Percentiles rank a stretch among this genome's conserved stretches.
These are phyloP conservation scores for Scalesia atractyloides DNA, from an alignment of 129 eudicot species.

Conservation along the genomic window DNA sequence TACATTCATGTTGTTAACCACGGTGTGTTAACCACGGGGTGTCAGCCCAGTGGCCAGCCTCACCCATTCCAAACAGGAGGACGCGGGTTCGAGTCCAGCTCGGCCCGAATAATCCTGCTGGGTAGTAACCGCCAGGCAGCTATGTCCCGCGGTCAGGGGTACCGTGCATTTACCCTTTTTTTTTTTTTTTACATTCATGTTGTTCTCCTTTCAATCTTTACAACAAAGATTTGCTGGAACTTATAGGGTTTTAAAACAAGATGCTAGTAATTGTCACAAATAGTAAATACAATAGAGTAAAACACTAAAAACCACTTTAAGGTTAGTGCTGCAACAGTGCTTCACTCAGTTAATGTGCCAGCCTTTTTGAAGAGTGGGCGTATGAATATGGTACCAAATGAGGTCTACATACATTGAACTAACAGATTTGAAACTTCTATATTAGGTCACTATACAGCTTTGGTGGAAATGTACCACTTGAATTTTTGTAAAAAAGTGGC, in stretches of 20 bases:
- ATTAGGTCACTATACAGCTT: constrained; percentile 23
- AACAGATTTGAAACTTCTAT: constrained; percentile 22
- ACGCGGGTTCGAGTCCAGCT: too few relatives aligned
- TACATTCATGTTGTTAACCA: constrained; percentile 32
- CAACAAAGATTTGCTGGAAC: constrained; percentile 33
- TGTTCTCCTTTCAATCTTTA: constrained; percentile 29
- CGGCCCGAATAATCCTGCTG: too few relatives aligned
- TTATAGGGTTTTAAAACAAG: constrained; percentile 32
- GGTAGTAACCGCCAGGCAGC: too few relatives aligned
- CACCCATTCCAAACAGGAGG: too few relatives aligned
- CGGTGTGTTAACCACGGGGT: too few relatives aligned
- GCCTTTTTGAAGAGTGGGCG: constrained; percentile 12
- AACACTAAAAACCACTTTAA: constrained; percentile 34
- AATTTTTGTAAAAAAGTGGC: constrained; percentile 30
- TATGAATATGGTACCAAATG: constrained; percentile 27
- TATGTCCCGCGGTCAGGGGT: too few relatives aligned
- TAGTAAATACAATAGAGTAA: constrained; percentile 32
- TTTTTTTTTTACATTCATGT: constrained; percentile 31
- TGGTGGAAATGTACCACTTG: constrained; percentile 31
- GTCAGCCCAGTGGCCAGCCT: too few relatives aligned
- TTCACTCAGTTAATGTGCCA: constrained; percentile 28
- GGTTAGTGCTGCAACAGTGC: constrained; percentile 38
- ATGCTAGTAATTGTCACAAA: constrained; percentile 23
- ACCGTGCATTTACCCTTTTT: too few relatives aligned
- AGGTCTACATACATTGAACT: constrained; percentile 38